phyloP scores from a whole-genome alignment of 768 basidiomycete species.

The Cystobasidium ongulense region DNA sequence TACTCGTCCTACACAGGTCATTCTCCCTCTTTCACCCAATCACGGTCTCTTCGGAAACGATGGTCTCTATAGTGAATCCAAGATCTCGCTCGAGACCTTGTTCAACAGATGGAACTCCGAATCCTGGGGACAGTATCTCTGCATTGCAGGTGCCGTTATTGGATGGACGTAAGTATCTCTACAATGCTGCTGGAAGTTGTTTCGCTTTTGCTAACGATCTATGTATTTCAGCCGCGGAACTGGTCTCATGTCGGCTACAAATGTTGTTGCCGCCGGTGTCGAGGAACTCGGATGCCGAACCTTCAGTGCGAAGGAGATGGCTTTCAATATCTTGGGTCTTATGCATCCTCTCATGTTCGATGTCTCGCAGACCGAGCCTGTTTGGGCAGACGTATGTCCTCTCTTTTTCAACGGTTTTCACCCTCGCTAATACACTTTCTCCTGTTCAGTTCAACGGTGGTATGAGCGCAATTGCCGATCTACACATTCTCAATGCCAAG shows the following conservation, averaged over 20 bases:
- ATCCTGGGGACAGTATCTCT: constrained; percentile 98
- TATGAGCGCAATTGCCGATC: constrained; percentile 32
- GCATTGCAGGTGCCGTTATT: constrained; percentile 94
- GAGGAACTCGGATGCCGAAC: constrained; percentile 90
- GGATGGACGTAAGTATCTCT: constrained; percentile 50
- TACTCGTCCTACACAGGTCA: constrained; percentile 95
- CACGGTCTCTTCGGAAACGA: constrained; percentile 97
- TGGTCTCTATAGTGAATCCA: constrained; percentile 94
- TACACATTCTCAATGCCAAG: constrained; percentile 43
- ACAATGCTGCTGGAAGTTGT: background rate
- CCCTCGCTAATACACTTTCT: background rate
- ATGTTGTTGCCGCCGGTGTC: constrained; percentile 85
- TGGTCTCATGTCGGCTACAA: constrained; percentile 89
- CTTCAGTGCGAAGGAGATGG: constrained; percentile 99
- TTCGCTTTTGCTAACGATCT: constrained; percentile 56
- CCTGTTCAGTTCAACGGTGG: constrained; percentile 31
- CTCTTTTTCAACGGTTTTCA: background rate
- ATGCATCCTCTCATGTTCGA: constrained; percentile 99
- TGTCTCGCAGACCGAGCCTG: constrained; percentile 97
- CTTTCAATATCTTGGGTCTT: constrained; percentile 96
- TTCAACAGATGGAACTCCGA: constrained; percentile 98
- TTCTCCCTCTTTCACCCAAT: constrained; percentile 93
- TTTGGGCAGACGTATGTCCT: constrained; percentile 66
- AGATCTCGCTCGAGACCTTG: constrained; percentile 92
- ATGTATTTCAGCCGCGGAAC: constrained; percentile 76